These are phyloP conservation scores for Ganoderma lucidum DNA, from an alignment of 1,284 basidiomycete genomes.

Conservation along the genomic window DNA sequence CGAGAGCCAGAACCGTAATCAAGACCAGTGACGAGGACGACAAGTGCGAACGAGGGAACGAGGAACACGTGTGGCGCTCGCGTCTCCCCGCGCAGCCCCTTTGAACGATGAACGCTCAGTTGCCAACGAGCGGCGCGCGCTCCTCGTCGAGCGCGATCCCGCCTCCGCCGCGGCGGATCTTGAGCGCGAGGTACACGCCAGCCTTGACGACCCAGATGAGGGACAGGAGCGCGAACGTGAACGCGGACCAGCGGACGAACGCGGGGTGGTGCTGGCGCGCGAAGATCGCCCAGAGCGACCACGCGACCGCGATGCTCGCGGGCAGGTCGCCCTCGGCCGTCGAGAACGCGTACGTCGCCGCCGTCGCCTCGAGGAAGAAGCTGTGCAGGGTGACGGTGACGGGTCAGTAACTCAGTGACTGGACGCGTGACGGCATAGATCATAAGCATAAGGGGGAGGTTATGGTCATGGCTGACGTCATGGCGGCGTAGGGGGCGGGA, in stretches of 20 bases:
- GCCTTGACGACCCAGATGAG: constrained; percentile 87
- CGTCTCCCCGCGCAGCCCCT: background rate
- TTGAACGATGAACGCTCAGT: constrained; percentile 16
- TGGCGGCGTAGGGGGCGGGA: background rate
- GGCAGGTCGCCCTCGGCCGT: constrained; percentile 91
- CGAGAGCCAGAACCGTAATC: too few relatives aligned
- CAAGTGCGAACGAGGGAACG: too few relatives aligned
- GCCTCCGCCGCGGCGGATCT: constrained; percentile 52
- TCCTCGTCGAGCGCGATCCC: constrained; percentile 85
- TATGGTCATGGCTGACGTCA: background rate
- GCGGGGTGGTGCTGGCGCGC: constrained; percentile 60
- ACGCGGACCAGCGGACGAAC: constrained; percentile 91
- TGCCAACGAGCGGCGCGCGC: constrained; percentile 77
- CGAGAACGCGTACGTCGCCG: constrained; percentile 91
- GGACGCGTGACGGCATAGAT: background rate
- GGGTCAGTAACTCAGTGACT: background rate
- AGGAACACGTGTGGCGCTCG: too few relatives aligned
- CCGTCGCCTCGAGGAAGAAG: constrained; percentile 94
- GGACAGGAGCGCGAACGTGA: constrained; percentile 88
- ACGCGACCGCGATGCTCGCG: constrained; percentile 85
- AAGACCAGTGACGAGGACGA: too few relatives aligned
- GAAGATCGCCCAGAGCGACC: constrained; percentile 87
- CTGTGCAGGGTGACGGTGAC: constrained; percentile 44
- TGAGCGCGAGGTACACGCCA: constrained; percentile 57
- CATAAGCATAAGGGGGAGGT: background rate